Evolutionary conservation across 2,329 filamentous ascomycete species (phyloP), one percentile per base, ranked within the genome.

Genomic region (Aspergillus ibericus): DNA sequence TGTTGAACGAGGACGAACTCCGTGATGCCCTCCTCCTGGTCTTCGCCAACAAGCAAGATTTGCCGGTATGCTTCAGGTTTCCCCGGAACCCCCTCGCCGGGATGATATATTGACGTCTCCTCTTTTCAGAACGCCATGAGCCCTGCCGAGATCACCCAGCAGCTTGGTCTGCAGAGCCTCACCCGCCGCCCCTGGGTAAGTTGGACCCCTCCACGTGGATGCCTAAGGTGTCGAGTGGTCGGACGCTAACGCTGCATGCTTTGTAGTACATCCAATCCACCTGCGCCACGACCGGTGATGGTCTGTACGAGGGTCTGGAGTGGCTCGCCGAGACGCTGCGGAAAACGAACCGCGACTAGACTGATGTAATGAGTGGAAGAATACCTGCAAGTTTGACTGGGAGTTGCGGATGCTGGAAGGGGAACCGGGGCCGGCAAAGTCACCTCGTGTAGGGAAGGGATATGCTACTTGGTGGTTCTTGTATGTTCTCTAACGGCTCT

Each of bases 1-100:
- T 99, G 88, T 88, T 99, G 79, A 96, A 98, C 82, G 95, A 99
- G 82, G 91, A 96, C 69, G 95, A 99, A 84, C 92, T 99, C 80
- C 91, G 93, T 78, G 95, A 99, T 78, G 95, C 95, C 68, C 88
- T 97, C 72, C 87, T 99, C 71, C 83, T 99, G 73, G 93, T 99
- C 74, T 99, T 99, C 75, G 95, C 95, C 81, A 99, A 99, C 88
- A 99, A 99, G 86, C 95, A 99, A 85, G 95, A 99, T 93, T 83
- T 98, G 80, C 89, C 90, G 71, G 95, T 97, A 84, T 79, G 47
- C 32, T 46, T n/a, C 18, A 25, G 42, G 10, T 27, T 22, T 15
- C 12, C 35, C 8, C 29, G 9, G 9, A 32, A 32, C 38, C 15
- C 27, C 27, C 49, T 35, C 32, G 44, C 15, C 29, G 34, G 20